These are phyloP conservation scores for Verbena officinalis DNA, from an alignment of 257 asterid species.

Conservation along the genomic window DNA sequence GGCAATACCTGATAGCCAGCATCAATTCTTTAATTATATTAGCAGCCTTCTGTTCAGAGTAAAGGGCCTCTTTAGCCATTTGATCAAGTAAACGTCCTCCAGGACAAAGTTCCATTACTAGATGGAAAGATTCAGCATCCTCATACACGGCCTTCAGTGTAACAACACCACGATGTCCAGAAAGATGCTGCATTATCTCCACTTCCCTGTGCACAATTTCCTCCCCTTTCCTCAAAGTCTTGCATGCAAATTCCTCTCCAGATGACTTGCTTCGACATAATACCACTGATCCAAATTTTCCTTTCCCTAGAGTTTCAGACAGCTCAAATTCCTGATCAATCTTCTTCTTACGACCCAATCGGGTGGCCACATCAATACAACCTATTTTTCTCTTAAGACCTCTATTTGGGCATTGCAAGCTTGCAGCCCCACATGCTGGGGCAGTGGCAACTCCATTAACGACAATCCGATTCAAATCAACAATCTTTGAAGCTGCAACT, in stretches of 20 bases:
- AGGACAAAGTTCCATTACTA: constrained; percentile 89
- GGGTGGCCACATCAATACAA: constrained; percentile 78
- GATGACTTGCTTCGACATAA: constrained; percentile 62
- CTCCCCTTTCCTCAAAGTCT: constrained; percentile 75
- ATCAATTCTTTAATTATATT: constrained; percentile 72
- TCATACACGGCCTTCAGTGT: constrained; percentile 80
- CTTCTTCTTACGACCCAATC: constrained; percentile 84
- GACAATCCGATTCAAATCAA: constrained; percentile 44
- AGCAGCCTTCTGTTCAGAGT: constrained; percentile 77
- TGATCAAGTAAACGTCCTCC: constrained; percentile 88
- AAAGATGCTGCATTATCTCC: constrained; percentile 95
- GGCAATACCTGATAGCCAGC: constrained; percentile 81
- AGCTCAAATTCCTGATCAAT: constrained; percentile 70
- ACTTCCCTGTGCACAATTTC: constrained; percentile 93
- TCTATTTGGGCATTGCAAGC: constrained; percentile 52
- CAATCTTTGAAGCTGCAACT: constrained; percentile 39
- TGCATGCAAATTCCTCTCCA: constrained; percentile 84
- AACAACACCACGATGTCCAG: constrained; percentile 89
- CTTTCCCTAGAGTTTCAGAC: constrained; percentile 63
- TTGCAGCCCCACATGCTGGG: constrained; percentile 69
- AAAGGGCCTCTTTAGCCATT: constrained; percentile 67
- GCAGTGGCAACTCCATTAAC: constrained; percentile 77
- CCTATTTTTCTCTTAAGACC: constrained; percentile 94
- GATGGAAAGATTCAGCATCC: constrained; percentile 75
- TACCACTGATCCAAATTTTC: constrained; percentile 82